Base-by-base conservation (phyloP, 768 basidiomycete species). In the Termitomyces sp. region DNA sequence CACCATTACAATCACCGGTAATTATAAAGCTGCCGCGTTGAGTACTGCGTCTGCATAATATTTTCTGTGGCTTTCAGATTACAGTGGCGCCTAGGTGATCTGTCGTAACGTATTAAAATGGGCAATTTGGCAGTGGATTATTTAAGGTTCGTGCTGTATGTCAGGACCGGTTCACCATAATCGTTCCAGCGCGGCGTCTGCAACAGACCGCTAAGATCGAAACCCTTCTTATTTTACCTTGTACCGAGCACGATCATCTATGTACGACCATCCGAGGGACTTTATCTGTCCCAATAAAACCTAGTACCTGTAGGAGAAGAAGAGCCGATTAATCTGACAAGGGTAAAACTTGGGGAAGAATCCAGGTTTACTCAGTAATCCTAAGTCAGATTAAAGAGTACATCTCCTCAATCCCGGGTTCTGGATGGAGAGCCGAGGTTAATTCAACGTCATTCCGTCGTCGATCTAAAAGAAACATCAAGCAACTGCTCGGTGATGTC, bases 321-420 rank as follows among this genome's bases (percentile, higher is more conserved):
- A 49, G 33, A 12, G 27, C 33, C 42, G 36, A 58, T 54, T 46
- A 34, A 48, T 54, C 59, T 51, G 48, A 61, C 57, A 58, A 44
- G 52, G 44, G 27, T 34, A 46, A 13, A 39, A 53, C 51, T 39
- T 57, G 55, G 52, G n/a, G 48, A 27, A 46, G 30, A 46, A 53
- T 51, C 61, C 52, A 58, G 57, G 57, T 50, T 57, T 13, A 39
- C 49, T 39, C 37, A 34, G 31, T 22, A 57, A 65, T 55, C n/a
- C 60, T 53, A 47, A 63, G 58, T 50, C 58, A 57, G 45, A 48
- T 57, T 39, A 22, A 46, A 27, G 52, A 51, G 34, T 45, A 45
- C n/a, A 33, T n/a, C 18, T 1, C 42, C 22, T 48, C 31, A 61
- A 63, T 55, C 60, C 58, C 44, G 46, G 60, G 56, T 61, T 63